phyloP scores from a whole-genome alignment of 192 early-diverging fungal genomes.

The Rhizophagus prolifer region DNA sequence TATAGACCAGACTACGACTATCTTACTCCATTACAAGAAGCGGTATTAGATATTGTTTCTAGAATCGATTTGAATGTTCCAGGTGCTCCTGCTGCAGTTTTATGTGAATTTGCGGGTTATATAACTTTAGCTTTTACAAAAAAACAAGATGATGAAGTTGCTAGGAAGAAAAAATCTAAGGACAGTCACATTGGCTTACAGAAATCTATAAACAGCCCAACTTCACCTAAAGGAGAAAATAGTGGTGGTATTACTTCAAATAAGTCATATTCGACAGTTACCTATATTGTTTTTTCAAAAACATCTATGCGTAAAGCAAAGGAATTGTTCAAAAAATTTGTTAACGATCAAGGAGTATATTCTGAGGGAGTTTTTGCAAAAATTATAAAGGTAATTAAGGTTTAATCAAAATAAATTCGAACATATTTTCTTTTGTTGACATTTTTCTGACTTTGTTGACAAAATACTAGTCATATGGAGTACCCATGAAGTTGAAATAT shows the following conservation, averaged over 20 bases:
- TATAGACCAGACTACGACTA: slow-evolving; percentile 54
- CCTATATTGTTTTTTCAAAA: slow-evolving; percentile 77
- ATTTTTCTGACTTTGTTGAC: not conserved
- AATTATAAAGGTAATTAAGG: slow-evolving; percentile 41
- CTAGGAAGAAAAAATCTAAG: not conserved
- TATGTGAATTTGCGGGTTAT: slow-evolving; percentile 45
- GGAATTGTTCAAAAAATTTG: slow-evolving; percentile 55
- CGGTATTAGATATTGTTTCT: slow-evolving; percentile 56
- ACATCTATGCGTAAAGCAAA: slow-evolving; percentile 55
- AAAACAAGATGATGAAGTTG: not conserved
- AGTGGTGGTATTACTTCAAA: not conserved
- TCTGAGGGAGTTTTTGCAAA: slow-evolving; percentile 51
- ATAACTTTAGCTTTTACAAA: slow-evolving; percentile 44
- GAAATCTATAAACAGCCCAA: slow-evolving; percentile 27
- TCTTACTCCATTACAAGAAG: slow-evolving; percentile 64
- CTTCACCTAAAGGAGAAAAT: not conserved
- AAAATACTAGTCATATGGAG: slow-evolving; percentile 50
- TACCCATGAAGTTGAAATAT: slow-evolving; percentile 74
- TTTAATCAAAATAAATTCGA: not conserved
- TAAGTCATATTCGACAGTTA: slow-evolving; percentile 46
- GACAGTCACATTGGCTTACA: not conserved
- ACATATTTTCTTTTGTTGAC: not conserved
- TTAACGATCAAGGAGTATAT: slow-evolving; percentile 50
- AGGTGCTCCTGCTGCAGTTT: slow-evolving; percentile 38
- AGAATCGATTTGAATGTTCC: slow-evolving; percentile 32